A percentile compares a stretch with the other conserved stretches of the same genome.
Evolutionary conservation across 2,329 filamentous ascomycete species (phyloP).

Genomic region (Stachybotrys chlorohalonatus): DNA sequence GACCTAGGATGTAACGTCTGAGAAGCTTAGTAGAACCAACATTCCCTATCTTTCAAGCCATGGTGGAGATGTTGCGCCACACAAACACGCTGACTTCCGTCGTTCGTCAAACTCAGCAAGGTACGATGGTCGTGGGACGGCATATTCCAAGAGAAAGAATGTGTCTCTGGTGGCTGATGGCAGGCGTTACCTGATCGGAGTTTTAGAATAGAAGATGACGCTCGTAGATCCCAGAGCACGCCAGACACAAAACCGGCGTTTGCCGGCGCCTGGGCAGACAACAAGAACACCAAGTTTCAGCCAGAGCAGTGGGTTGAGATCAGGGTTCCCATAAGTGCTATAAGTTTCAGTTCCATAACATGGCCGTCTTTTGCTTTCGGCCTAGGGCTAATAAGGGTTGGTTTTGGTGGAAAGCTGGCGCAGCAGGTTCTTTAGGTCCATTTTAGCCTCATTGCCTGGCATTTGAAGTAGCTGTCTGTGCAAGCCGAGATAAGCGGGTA

Average conservation of each 20-base stretch:
- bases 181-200: conserved; percentile 10
- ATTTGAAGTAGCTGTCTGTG: conserved; percentile 5
- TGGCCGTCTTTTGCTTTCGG: conserved; percentile 10
- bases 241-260: neutral
- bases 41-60: conserved; percentile 26
- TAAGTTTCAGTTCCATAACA: conserved; percentile 6
- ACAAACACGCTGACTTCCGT: conserved; percentile 15
- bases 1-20: conserved; percentile 11
- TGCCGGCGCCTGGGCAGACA: conserved; percentile 13
- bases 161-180: conserved; percentile 17
- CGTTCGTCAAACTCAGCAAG: conserved; percentile 15
- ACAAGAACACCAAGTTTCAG: conserved; percentile 15
- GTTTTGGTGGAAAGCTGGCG: conserved; percentile 8
- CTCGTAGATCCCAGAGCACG: conserved; percentile 5
- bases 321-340: neutral
- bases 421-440: conserved; percentile 3
- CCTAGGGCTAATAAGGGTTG: conserved; percentile 5
- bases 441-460: conserved; percentile 3
- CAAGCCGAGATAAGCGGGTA: conserved; percentile 10
- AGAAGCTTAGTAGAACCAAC: conserved; percentile 16
- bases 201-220: conserved; percentile 7
- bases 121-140: conserved; percentile 22
- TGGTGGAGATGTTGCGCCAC: conserved; percentile 22
- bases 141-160: conserved; percentile 22
- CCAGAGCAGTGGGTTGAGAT: conserved; percentile 27